These are phyloP conservation scores for Acephala macrosclerotiorum DNA, from an alignment of 2,329 filamentous ascomycete genomes.

Conservation along the genomic window DNA sequence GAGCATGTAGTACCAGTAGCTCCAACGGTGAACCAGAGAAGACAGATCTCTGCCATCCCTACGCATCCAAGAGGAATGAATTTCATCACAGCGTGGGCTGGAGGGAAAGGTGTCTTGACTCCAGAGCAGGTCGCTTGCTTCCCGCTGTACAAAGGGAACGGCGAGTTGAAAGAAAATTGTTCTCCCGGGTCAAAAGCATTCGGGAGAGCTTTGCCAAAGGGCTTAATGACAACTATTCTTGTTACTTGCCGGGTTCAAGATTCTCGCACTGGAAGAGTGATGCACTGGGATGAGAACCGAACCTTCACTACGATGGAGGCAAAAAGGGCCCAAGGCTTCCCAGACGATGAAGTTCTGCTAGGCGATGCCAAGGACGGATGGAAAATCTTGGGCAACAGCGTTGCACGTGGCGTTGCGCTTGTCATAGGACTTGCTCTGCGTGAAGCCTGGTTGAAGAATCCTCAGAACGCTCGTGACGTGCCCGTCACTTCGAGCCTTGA, in stretches of 20 bases:
- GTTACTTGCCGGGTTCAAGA: conserved; percentile 47
- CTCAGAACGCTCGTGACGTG: neutral
- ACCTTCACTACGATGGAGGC: conserved; percentile 71
- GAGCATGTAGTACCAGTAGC: conserved; percentile 64
- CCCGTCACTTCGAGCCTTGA: neutral
- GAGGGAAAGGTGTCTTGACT: conserved; percentile 48
- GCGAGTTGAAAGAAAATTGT: conserved; percentile 29
- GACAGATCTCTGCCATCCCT: conserved; percentile 65
- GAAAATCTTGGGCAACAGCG: conserved; percentile 78
- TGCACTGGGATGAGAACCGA: conserved; percentile 74
- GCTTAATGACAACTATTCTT: conserved; percentile 65
- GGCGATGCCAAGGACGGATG: conserved; percentile 63
- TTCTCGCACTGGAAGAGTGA: conserved; percentile 56
- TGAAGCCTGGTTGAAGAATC: conserved; percentile 57
- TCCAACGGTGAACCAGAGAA: conserved; percentile 19
- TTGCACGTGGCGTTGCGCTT: conserved; percentile 72
- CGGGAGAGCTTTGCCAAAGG: conserved; percentile 58
- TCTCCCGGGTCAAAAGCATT: conserved; percentile 49
- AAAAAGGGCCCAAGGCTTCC: conserved; percentile 73
- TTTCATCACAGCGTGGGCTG: conserved; percentile 55
- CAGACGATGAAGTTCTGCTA: conserved; percentile 73
- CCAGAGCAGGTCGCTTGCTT: conserved; percentile 51
- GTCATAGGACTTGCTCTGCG: conserved; percentile 70
- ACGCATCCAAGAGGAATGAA: conserved; percentile 61
- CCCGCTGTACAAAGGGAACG: conserved; percentile 39